A percentile compares a stretch with the other conserved stretches of the same genome.
These are phyloP conservation scores for Fusarium aywerte DNA, from an alignment of 2,329 filamentous ascomycete genomes.

Conservation along the genomic window DNA sequence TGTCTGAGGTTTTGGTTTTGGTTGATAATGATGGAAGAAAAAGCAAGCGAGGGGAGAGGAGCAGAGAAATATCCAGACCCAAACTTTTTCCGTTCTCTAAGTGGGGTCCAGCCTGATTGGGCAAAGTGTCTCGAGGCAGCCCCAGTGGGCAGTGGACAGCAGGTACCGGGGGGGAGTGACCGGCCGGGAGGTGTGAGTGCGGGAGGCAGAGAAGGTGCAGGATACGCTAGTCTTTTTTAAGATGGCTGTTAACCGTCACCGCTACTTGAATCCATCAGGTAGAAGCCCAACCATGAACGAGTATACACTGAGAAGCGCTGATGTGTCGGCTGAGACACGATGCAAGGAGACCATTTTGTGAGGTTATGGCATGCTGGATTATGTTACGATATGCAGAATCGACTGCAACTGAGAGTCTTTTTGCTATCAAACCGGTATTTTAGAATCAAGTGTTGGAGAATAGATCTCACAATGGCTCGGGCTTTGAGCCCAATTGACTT, in stretches of 20 bases:
- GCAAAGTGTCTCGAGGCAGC: slow-evolving; percentile 25
- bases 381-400: background rate
- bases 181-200: slow-evolving; percentile 23
- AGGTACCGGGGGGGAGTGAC: slow-evolving; percentile 33
- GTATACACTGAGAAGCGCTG: slow-evolving; percentile 14
- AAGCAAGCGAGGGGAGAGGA: slow-evolving; percentile 44
- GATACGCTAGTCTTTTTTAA: slow-evolving; percentile 29
- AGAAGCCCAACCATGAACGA: slow-evolving; percentile 28
- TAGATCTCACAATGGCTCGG: slow-evolving; percentile 19
- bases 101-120: slow-evolving; percentile 44
- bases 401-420: background rate
- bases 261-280: slow-evolving; percentile 43
- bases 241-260: slow-evolving; percentile 42
- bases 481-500: slow-evolving; percentile 15
- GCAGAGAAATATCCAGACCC: slow-evolving; percentile 45
- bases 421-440: background rate
- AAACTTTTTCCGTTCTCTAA: slow-evolving; percentile 45
- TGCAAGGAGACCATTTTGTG: slow-evolving; percentile 32
- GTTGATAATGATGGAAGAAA: slow-evolving; percentile 48
- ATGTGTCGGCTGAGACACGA: slow-evolving; percentile 38
- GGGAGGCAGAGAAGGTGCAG: slow-evolving; percentile 29
- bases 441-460: background rate
- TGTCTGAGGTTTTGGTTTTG: slow-evolving; percentile 61
- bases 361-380: background rate
- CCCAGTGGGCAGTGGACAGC: slow-evolving; percentile 4